A percentile compares a stretch with the other conserved stretches of the same genome.
Conservation (phyloP, 257 asterid genomes). For the Scutellaria barbata region DNA sequence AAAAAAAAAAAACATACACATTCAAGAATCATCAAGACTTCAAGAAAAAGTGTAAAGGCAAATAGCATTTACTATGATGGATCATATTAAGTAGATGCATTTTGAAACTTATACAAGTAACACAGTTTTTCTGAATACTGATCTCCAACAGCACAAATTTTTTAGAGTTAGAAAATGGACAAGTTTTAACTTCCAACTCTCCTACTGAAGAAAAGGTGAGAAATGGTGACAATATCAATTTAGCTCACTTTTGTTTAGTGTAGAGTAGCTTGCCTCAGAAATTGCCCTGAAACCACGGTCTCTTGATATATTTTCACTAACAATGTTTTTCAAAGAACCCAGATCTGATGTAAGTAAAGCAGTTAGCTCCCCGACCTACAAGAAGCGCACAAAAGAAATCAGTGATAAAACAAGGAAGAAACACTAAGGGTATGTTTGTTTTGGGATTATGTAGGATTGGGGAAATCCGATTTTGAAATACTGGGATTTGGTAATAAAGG, state of each 20-base stretch:
- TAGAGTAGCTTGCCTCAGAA: constrained; percentile 97
- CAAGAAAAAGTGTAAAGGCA: constrained; percentile 14
- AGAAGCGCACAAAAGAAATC: constrained; percentile 25
- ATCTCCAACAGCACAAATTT: constrained; percentile 7
- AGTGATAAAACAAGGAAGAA: constrained; percentile 18
- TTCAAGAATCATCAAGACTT: constrained; percentile 29
- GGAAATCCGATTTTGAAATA: no score
- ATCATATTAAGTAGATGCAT: constrained; percentile 12
- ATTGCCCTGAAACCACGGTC: constrained; percentile 99
- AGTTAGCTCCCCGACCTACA: constrained; percentile 95
- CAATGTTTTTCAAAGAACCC: constrained; percentile 86
- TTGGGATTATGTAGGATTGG: no score
- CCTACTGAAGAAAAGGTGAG: constrained; percentile 32
- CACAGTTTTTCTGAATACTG: constrained; percentile 21
- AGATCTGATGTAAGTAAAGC: constrained; percentile 87
- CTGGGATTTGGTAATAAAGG: no score
- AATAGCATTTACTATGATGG: constrained; percentile 3
- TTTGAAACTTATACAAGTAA: constrained; percentile 17
- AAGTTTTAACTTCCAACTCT: constrained; percentile 2
- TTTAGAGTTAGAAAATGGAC: constrained; percentile 1
- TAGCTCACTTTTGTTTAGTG: constrained; percentile 70
- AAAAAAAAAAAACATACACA: neutral
- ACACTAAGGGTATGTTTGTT: no score
- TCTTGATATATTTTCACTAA: constrained; percentile 87
- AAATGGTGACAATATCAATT: constrained; percentile 38